phyloP scores from a whole-genome alignment of 495 filamentous ascomycete genomes.

The Oidiodendron maius region DNA sequence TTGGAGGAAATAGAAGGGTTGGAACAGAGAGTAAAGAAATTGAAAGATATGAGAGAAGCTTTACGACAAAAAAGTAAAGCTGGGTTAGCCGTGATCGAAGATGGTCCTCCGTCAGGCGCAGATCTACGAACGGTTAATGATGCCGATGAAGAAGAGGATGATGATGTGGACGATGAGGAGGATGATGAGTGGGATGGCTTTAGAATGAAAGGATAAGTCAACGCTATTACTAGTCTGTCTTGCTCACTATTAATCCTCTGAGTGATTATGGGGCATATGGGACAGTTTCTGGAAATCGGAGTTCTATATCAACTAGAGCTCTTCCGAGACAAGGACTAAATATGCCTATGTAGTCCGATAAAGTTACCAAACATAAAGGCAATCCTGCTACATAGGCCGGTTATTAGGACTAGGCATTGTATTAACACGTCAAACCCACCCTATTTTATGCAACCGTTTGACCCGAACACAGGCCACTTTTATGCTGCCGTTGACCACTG shows the following conservation, averaged over 20 bases:
- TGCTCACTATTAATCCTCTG: background rate
- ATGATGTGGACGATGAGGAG: constrained; percentile 5
- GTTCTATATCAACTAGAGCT: too few relatives aligned
- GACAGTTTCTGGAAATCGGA: too few relatives aligned
- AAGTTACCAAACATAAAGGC: too few relatives aligned
- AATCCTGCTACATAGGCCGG: too few relatives aligned
- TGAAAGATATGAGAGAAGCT: constrained; percentile 64
- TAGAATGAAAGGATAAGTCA: constrained; percentile 3
- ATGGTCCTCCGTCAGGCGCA: background rate
- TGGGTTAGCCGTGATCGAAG: background rate
- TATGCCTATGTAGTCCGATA: too few relatives aligned
- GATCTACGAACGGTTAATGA: background rate
- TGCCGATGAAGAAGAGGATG: constrained; percentile 1
- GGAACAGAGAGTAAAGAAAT: constrained; percentile 67
- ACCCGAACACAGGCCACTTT: too few relatives aligned
- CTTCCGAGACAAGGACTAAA: too few relatives aligned
- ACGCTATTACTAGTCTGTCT: background rate
- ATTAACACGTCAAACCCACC: too few relatives aligned
- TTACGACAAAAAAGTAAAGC: constrained; percentile 28
- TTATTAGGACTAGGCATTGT: too few relatives aligned
- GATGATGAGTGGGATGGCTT: constrained; percentile 9
- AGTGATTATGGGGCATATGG: too few relatives aligned
- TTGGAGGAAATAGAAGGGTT: constrained; percentile 93
- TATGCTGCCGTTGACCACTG: too few relatives aligned
- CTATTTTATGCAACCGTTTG: too few relatives aligned